A percentile compares a stretch with the other conserved stretches of the same genome.
These are phyloP conservation scores for Vicia sativa DNA, from an alignment of 306 rosid genomes.

Conservation along the genomic window DNA sequence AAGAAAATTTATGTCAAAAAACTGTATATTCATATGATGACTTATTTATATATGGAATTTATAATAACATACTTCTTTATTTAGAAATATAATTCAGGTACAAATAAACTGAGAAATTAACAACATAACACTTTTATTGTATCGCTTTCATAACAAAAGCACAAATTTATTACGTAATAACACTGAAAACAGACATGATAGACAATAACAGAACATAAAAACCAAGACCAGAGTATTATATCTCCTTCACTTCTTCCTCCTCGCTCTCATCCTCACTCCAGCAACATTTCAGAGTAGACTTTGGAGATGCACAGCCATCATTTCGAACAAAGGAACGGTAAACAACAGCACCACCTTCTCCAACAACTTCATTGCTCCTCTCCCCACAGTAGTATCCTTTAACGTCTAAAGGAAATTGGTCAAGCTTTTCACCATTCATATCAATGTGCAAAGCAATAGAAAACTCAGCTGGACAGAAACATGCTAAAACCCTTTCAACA, in stretches of 20 bases:
- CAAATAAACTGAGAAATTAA: neutral
- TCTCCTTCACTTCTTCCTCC: conserved; percentile 58
- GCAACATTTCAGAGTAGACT: conserved; percentile 75
- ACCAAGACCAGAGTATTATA: conserved; percentile 27
- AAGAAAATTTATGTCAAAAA: too few species aligned
- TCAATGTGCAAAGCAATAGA: conserved; percentile 76
- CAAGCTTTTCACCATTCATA: conserved; percentile 34
- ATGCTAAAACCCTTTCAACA: conserved; percentile 69
- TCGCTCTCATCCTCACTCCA: conserved; percentile 90
- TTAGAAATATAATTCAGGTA: too few species aligned
- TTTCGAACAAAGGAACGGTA: conserved; percentile 53
- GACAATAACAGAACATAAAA: conserved; percentile 10
- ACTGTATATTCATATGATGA: too few species aligned
- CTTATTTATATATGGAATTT: too few species aligned
- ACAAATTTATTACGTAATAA: conserved; percentile 33
- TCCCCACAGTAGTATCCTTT: conserved; percentile 58
- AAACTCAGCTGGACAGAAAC: conserved; percentile 81
- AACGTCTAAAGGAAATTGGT: conserved; percentile 52
- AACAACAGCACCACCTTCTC: conserved; percentile 55
- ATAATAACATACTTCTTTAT: too few species aligned
- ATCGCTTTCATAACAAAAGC: conserved; percentile 42
- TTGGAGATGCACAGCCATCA: conserved; percentile 62
- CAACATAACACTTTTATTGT: neutral
- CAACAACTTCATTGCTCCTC: conserved; percentile 58
- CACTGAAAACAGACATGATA: neutral